These are phyloP conservation scores for Microbotryomycetes sp. DNA, from an alignment of 1,284 basidiomycete genomes.

Conservation along the genomic window DNA sequence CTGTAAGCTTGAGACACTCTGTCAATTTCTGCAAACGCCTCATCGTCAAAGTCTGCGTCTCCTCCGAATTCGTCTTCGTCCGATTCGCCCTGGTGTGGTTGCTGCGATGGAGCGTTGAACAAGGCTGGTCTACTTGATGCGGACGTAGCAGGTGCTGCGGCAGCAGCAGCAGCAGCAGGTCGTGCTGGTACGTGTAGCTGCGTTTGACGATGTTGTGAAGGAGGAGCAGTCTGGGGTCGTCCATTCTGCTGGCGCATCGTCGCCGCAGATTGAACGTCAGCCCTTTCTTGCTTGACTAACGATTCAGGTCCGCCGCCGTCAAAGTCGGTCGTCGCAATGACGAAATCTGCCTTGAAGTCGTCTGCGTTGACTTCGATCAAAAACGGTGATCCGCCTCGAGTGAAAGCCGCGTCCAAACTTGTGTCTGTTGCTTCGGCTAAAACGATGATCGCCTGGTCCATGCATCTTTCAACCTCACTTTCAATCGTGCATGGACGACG, in stretches of 20 bases:
- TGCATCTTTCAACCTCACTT: too few species aligned
- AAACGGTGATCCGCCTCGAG: slow-evolving; percentile 21
- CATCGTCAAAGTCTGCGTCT: slow-evolving; percentile 1
- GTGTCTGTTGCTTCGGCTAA: slow-evolving; percentile 13
- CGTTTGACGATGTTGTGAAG: not conserved
- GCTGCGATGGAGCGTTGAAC: slow-evolving; percentile 20
- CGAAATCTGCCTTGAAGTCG: slow-evolving; percentile 17
- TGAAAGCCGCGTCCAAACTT: slow-evolving; percentile 14
- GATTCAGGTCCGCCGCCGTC: slow-evolving; percentile 9
- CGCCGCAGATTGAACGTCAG: not conserved
- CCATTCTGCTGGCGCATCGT: not conserved
- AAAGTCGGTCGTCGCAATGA: slow-evolving; percentile 29
- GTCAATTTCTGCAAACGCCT: slow-evolving; percentile 12
- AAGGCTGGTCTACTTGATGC: not conserved
- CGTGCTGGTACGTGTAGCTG: not conserved
- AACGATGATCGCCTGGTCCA: slow-evolving; percentile 22
- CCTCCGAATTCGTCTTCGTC: slow-evolving; percentile 14
- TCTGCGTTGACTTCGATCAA: slow-evolving; percentile 8
- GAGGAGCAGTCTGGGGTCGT: too few species aligned
- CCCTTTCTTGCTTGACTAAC: not conserved
- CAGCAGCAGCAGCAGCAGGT: not conserved
- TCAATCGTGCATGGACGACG: too few species aligned
- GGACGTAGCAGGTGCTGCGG: not conserved
- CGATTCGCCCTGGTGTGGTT: not conserved
- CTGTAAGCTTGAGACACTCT: slow-evolving; percentile 9